phyloP scores from a whole-genome alignment of 768 basidiomycete species.

The Boletus sp. region DNA sequence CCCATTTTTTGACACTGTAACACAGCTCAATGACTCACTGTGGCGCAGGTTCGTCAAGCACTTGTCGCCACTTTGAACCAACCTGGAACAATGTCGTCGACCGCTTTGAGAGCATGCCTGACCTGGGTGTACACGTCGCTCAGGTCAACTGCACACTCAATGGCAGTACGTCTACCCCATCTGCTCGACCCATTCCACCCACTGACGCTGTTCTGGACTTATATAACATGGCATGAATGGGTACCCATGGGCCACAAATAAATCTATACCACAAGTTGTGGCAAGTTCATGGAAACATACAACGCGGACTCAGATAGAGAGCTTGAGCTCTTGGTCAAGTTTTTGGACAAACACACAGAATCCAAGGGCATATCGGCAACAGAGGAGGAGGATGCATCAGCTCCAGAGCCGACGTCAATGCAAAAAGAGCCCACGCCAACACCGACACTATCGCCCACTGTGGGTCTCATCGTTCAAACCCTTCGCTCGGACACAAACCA shows the following conservation, averaged over 20 bases:
- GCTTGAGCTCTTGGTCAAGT: conserved; percentile 53
- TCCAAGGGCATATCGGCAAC: conserved; percentile 8
- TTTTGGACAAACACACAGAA: conserved; percentile 45
- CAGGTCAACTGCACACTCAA: conserved; percentile 79
- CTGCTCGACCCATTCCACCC: too few relatives aligned
- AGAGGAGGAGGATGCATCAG: neutral
- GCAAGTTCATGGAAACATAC: conserved; percentile 58
- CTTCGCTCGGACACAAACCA: conserved; percentile 19
- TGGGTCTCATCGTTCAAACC: conserved; percentile 15
- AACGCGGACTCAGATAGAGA: conserved; percentile 51
- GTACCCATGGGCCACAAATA: conserved; percentile 80
- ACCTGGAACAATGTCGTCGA: conserved; percentile 74
- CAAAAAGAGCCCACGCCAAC: conserved; percentile 3
- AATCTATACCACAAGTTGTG: conserved; percentile 71
- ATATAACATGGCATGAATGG: conserved; percentile 64
- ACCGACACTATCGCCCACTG: conserved; percentile 1
- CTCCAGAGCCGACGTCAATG: neutral
- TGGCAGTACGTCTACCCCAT: conserved; percentile 56
- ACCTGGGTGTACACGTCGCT: conserved; percentile 55
- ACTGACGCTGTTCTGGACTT: conserved; percentile 53
- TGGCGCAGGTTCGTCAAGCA: conserved; percentile 75
- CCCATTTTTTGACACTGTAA: too few relatives aligned
- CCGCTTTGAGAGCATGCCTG: conserved; percentile 43
- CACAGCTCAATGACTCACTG: too few relatives aligned
- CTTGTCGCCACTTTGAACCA: conserved; percentile 82